phyloP scores from a whole-genome alignment of 805 yeast genomes.

The Suhomyces sp. region DNA sequence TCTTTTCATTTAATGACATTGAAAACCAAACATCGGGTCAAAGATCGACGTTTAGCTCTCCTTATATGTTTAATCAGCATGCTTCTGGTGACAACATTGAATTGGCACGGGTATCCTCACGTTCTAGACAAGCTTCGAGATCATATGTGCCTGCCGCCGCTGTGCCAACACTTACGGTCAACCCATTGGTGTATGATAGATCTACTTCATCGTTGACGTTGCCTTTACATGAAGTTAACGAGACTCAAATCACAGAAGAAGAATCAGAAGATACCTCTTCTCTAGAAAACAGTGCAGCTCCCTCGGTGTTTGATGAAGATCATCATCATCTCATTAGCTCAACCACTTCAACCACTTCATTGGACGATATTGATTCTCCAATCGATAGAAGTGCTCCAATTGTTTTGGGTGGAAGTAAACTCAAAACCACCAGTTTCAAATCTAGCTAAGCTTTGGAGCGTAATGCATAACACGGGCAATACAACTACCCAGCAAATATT shows the following conservation, averaged over 20 bases:
- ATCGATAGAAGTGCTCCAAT: conserved; percentile 4
- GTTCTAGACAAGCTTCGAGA: conserved; percentile 32
- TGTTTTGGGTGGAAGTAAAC: conserved; percentile 2
- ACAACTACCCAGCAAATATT: too few species aligned
- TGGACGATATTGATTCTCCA: conserved; percentile 26
- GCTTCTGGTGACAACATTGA: conserved; percentile 17
- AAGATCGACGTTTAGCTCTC: not conserved
- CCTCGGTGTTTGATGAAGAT: conserved; percentile 37
- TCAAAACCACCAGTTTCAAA: not conserved
- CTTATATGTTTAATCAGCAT: conserved; percentile 12
- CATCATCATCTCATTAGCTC: conserved; percentile 26
- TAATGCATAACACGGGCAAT: too few species aligned
- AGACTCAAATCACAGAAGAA: conserved; percentile 4
- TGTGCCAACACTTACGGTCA: not conserved
- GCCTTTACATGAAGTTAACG: conserved; percentile 2
- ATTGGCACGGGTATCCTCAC: conserved; percentile 19
- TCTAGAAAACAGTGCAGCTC: conserved; percentile 37
- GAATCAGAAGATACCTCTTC: conserved; percentile 20
- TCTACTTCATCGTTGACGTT: conserved; percentile 8
- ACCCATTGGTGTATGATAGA: conserved; percentile 15
- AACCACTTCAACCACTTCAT: conserved; percentile 34
- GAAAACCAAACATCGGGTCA: conserved; percentile 5
- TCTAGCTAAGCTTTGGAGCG: too few species aligned
- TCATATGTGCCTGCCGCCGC: conserved; percentile 13
- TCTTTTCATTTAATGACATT: conserved; percentile 4